These are phyloP conservation scores for Annulohypoxylon nitens DNA, from an alignment of 495 filamentous ascomycete species.

Conservation along the genomic window DNA sequence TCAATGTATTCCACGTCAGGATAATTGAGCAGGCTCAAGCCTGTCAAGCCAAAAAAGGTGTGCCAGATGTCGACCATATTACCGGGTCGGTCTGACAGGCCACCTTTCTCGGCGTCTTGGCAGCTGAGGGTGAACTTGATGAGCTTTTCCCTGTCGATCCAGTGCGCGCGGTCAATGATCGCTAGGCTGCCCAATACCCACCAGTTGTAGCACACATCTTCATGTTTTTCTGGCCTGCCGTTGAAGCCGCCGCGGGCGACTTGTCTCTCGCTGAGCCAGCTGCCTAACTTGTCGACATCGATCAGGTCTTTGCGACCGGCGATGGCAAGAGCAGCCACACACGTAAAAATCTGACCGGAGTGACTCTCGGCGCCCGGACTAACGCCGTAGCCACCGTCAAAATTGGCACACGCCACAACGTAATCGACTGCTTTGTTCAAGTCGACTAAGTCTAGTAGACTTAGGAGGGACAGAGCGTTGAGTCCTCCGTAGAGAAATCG, in stretches of 20 bases:
- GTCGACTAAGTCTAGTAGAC: slow-evolving; percentile 76
- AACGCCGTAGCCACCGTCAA: slow-evolving; percentile 93
- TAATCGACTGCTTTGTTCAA: slow-evolving; percentile 82
- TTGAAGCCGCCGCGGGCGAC: slow-evolving; percentile 89
- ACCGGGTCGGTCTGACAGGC: slow-evolving; percentile 89
- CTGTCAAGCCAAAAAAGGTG: slow-evolving; percentile 89
- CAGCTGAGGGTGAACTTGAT: slow-evolving; percentile 84
- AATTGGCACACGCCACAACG: slow-evolving; percentile 84
- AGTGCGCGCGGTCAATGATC: slow-evolving; percentile 89
- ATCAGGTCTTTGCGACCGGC: slow-evolving; percentile 85
- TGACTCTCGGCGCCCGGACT: slow-evolving; percentile 92
- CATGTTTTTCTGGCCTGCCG: slow-evolving; percentile 93
- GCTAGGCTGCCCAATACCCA: slow-evolving; percentile 92
- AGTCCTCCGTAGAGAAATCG: slow-evolving; percentile 91
- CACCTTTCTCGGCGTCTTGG: slow-evolving; percentile 87
- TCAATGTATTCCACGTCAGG: slow-evolving; percentile 85
- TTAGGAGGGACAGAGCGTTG: slow-evolving; percentile 86
- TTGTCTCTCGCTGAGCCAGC: slow-evolving; percentile 95
- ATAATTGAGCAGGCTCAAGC: slow-evolving; percentile 83
- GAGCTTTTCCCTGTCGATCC: slow-evolving; percentile 88
- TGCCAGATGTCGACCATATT: slow-evolving; percentile 99
- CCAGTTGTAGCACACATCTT: slow-evolving; percentile 99
- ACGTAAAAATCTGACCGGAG: slow-evolving; percentile 93
- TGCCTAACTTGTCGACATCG: slow-evolving; percentile 81
- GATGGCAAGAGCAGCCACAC: slow-evolving; percentile 88